Evolutionary conservation across 495 filamentous ascomycete genomes (phyloP), one percentile per base, ranked within the genome.

Genomic region (Aspergillus conjunctus): DNA sequence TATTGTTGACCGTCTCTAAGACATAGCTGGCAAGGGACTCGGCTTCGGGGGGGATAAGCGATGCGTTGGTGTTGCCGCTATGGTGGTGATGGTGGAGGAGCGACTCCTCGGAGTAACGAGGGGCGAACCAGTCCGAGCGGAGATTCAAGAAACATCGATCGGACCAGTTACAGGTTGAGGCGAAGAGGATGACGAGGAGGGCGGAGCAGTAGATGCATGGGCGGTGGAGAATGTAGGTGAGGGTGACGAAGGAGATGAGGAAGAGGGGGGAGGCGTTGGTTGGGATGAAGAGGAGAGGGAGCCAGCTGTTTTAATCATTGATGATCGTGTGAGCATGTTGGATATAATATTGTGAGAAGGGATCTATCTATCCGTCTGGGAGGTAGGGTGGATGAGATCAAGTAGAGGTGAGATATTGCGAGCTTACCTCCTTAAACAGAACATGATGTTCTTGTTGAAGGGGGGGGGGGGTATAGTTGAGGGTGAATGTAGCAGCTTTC

Each of bases 181-280:
- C 80, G 79, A 96, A 96, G 63, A 96, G 88, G 58, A 93, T 90
- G 62, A 95, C 79, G 56, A 96, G 90, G 32, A 96, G 87, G 58
- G 91, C 82, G 56, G 91, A 93, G 81, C 91, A 96, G 83, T 96
- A 92, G 67, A 93, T 84, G 77, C 91, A 96, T 58, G 91, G 91
- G 56, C 91, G 85, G 71, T 93, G 92, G 63, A 96, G 85, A 71
- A 93, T 87, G 78, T 95, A 96, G 65, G 91, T 96, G 67, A 90
- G 87, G 63, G 92, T 78, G 75, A 96, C 90, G 80, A 94, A 95
- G 69, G 93, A 87, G 73, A 93, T 85, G 64, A 96, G 91, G 79
- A 95, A 94, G 61, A 90, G 86, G 8, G 88, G 88, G 52, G 87
- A 91, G 56, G 90, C 90, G 68, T 91, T 90, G 58, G 87, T 91